These are phyloP conservation scores for Ascomycota sp. DNA, from an alignment of 2,329 filamentous ascomycete genomes.

Conservation along the genomic window DNA sequence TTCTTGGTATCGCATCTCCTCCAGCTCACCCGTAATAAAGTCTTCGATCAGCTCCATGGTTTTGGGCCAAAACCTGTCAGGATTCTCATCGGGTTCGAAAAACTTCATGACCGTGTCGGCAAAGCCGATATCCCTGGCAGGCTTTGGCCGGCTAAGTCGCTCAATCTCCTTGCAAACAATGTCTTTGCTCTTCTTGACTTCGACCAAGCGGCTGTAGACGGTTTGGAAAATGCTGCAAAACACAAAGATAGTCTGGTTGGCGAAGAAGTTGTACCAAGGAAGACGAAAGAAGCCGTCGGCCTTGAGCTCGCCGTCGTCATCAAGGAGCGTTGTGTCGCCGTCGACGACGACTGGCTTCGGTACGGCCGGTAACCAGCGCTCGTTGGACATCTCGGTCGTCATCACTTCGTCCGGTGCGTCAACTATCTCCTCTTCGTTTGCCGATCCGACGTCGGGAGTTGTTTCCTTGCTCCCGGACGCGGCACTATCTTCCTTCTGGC, in stretches of 20 bases:
- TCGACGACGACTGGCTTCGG: constrained; percentile 31
- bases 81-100: constrained; percentile 39
- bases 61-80: constrained; percentile 61
- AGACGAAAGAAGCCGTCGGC: constrained; percentile 63
- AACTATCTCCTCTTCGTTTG: constrained; percentile 52
- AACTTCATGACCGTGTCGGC: constrained; percentile 59
- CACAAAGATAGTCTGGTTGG: constrained; percentile 76
- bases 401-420: constrained; percentile 34
- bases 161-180: constrained; percentile 52
- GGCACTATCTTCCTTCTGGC: constrained; percentile 60
- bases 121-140: constrained; percentile 65
- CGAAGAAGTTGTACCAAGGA: constrained; percentile 70
- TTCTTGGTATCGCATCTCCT: constrained; percentile 69
- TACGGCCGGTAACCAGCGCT: constrained; percentile 40
- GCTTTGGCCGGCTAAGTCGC: constrained; percentile 52
- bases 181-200: constrained; percentile 59
- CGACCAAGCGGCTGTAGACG: constrained; percentile 64
- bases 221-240: constrained; percentile 87
- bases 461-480: constrained; percentile 65
- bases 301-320: constrained; percentile 40
- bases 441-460: constrained; percentile 63
- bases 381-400: constrained; percentile 39
- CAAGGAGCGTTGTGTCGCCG: constrained; percentile 29
- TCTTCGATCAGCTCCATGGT: constrained; percentile 72
- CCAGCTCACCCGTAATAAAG: constrained; percentile 59